phyloP scores from a whole-genome alignment of 768 basidiomycete species.

The Boletus vermiculosoides region DNA sequence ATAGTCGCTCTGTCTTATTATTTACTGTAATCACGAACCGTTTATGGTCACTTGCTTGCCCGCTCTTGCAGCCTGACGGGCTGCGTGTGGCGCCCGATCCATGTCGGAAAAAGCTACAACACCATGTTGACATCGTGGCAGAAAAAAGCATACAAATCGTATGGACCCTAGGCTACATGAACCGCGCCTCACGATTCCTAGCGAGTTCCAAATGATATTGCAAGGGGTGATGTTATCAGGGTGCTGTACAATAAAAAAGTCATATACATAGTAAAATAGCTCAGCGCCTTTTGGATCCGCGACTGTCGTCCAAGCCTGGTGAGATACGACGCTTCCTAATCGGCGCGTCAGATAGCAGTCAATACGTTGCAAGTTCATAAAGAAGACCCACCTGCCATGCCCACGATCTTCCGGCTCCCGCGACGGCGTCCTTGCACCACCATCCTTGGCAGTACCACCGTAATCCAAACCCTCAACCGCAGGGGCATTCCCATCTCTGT shows the following conservation, averaged over 20 bases:
- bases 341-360: constrained; percentile 2
- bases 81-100: no score
- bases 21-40: constrained; percentile 20
- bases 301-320: constrained; percentile 64
- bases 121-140: not conserved
- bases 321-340: constrained; percentile 71
- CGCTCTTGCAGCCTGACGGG: not conserved
- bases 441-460: constrained; percentile 56
- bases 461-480: constrained; percentile 90
- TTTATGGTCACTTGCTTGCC: no score
- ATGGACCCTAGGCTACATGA: not conserved
- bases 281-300: constrained; percentile 72
- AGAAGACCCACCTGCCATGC: constrained; percentile 48
- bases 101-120: not conserved
- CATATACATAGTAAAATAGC: constrained; percentile 32
- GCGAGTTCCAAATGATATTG: constrained; percentile 1
- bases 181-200: not conserved
- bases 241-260: constrained; percentile 27
- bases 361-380: not conserved
- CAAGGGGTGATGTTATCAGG: constrained; percentile 11
- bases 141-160: not conserved
- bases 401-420: constrained; percentile 68
- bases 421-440: constrained; percentile 50
- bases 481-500: constrained; percentile 79
- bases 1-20: constrained; percentile 19